Evolutionary conservation across 306 rosid species (phyloP).

Genomic region (Bauhinia variegata): DNA sequence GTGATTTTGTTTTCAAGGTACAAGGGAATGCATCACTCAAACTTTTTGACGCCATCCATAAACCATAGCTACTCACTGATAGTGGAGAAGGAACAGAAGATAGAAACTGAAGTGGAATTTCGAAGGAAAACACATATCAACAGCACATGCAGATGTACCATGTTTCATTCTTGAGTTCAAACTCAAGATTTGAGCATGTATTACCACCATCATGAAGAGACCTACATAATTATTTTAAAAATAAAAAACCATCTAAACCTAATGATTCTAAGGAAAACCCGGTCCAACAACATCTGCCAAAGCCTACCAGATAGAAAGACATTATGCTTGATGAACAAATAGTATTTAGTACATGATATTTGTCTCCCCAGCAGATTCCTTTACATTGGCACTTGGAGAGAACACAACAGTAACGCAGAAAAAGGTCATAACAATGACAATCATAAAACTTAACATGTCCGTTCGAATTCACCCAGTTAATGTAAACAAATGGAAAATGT

Average conservation of each 20-base stretch:
- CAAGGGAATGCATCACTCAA: conserved; percentile 1
- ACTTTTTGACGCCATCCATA: conserved; percentile 1
- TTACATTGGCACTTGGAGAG: neutral
- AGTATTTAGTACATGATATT: neutral
- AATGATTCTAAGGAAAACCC: too few species aligned
- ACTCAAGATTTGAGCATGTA: conserved; percentile 29
- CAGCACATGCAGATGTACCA: conserved; percentile 21
- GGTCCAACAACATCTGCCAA: conserved; percentile 7
- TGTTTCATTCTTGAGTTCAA: conserved; percentile 31
- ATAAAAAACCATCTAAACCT: too few species aligned
- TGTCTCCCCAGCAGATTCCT: conserved; percentile 12
- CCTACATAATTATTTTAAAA: too few species aligned
- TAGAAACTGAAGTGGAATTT: neutral
- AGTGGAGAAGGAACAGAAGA: neutral
- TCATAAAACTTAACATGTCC: neutral
- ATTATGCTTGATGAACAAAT: conserved; percentile 5
- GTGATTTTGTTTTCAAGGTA: conserved; percentile 6
- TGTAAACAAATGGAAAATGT: neutral
- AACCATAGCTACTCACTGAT: conserved; percentile 1
- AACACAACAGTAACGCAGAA: too few species aligned
- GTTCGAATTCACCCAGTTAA: conserved; percentile 12
- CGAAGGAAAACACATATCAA: conserved; percentile 26
- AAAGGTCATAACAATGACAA: neutral
- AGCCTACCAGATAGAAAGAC: conserved; percentile 22
- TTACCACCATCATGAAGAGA: conserved; percentile 24